Evolutionary conservation across 805 yeast species (phyloP), one percentile per base, ranked within the genome.

Genomic region (Vanderwaltozyma tropicalis): DNA sequence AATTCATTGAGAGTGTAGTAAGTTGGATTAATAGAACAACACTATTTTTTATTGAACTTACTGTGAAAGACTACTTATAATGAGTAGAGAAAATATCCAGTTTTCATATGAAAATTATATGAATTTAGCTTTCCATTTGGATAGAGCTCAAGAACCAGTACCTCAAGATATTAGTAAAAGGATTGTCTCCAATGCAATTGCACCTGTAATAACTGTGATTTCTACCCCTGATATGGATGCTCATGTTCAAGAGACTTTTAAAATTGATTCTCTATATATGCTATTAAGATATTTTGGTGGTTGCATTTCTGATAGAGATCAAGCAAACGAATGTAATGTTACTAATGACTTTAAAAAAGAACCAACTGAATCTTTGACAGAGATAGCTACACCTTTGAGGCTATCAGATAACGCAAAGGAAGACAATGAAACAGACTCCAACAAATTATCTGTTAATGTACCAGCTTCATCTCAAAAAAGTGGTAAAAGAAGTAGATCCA

Each of bases 261-360:
- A 36, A 13, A 38, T 57, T 4, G 60, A 56, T 36, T 55, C 61
- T 2, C 37, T 57, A 13, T 57, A 57, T 32, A 52, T 52, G 52
- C 43, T 55, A 9, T 35, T 59, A 20, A 41, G 60, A 15, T 53
- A 45, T 34, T 57, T 57, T 42, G 57, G 62, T n/a, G 61, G 59
- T 28, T 58, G 61, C 40, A 49, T 54, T 13, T 47, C 56, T 2
- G 63, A 58, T 40, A 46, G 60, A 40, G 63, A 57, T 34, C 63
- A 58, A 41, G 50, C 47, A 16, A 47, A 49, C 34, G 59, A 54
- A 34, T 14, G 3, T 26, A 4, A 12, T 24, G 15, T 10, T 15
- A 14, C 6, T 10, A 14, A 34, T 20, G 14, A 27, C 8, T 5
- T 15, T 28, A 15, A 28, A 28, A 28, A 16, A 6, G 12, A n/a